These are phyloP conservation scores for Magnaporthiopsis rhizophila DNA, from an alignment of 2,329 filamentous ascomycete genomes.

Conservation along the genomic window DNA sequence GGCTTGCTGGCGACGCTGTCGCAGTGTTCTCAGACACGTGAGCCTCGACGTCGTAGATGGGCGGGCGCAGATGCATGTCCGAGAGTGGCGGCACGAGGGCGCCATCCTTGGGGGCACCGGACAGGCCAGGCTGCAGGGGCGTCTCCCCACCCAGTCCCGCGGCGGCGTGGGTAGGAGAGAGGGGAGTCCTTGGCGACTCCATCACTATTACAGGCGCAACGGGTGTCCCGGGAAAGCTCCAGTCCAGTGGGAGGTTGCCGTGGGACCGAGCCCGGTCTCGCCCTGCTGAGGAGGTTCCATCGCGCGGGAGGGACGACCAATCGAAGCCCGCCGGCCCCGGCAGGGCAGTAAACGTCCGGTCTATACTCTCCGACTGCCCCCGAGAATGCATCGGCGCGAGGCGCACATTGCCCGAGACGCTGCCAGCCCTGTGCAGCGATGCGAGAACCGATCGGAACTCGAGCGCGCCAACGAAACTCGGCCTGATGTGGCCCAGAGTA, in stretches of 20 bases:
- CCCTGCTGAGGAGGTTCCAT: neutral
- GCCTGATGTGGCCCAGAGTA: constrained; percentile 75
- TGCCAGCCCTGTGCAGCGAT: constrained; percentile 71
- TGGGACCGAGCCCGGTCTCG: constrained; percentile 38
- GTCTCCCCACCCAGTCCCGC: neutral
- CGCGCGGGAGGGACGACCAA: neutral
- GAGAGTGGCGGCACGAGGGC: constrained; percentile 2
- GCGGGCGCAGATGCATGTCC: constrained; percentile 15
- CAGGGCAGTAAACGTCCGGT: neutral
- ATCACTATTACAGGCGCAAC: constrained; percentile 24
- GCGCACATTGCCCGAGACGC: constrained; percentile 60
- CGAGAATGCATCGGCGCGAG: constrained; percentile 61
- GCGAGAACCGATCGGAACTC: constrained; percentile 89
- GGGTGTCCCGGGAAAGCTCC: constrained; percentile 26
- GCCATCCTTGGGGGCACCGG: neutral
- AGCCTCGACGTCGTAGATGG: constrained; percentile 7
- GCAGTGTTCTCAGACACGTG: neutral
- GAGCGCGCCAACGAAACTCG: constrained; percentile 84
- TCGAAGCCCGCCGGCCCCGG: neutral
- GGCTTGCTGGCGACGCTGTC: constrained; percentile 12
- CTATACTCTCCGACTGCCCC: constrained; percentile 57
- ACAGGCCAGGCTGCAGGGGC: neutral
- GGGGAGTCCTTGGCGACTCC: constrained; percentile 2
- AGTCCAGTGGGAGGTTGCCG: constrained; percentile 28
- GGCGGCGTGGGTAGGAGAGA: neutral